Base-by-base conservation (phyloP, 2,329 filamentous ascomycete genomes). In the Cucurbitaria berberidis region DNA sequence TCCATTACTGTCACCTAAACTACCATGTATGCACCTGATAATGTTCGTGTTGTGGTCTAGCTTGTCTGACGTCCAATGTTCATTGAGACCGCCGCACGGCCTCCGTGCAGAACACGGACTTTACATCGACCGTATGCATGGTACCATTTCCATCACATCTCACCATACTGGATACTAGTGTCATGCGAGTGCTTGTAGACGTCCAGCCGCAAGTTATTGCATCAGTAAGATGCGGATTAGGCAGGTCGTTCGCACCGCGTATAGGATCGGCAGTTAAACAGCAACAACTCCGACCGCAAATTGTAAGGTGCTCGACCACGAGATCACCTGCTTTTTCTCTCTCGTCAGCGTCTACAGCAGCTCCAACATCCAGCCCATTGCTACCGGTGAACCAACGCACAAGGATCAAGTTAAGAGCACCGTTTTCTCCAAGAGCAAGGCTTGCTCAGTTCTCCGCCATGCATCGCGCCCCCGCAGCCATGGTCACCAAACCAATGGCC, bases 401-500 rank as follows among this genome's bases (percentile, higher is more conserved):
- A 34, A 34, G 13, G 8, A n/a, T 8, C 13, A 3, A 34, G 30
- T n/a, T 5, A 34, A n/a, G 13, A 34, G 15, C 30, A 3, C 3
- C 13, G 16, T 34, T 16, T 4, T 34, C 15, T 4, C 30, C 13
- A n/a, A 34, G 13, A 34, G 30, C 30, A 15, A n/a, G 30, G 30
- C 13, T 16, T n/a, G 30, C 30, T 34, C 30, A 16, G 16, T 51
- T 59, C 51, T 51, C 60, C 26, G 57, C 51, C 9, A 66, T 64
- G 62, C 64, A 66, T 55, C 60, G 60, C 55, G 45, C 51, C 45
- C 57, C 69, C 36, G 66, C 68, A 29, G 73, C 71, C 3, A 70
- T 74, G 66, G 63, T 69, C 16, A 70, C 65, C 35, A 72, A 69
- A 55, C 74, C 68, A n/a, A 76, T 78, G 72, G 70, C 72, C 35